Base-by-base conservation (phyloP, 2,329 filamentous ascomycete species). In the Blumeria graminis region DNA sequence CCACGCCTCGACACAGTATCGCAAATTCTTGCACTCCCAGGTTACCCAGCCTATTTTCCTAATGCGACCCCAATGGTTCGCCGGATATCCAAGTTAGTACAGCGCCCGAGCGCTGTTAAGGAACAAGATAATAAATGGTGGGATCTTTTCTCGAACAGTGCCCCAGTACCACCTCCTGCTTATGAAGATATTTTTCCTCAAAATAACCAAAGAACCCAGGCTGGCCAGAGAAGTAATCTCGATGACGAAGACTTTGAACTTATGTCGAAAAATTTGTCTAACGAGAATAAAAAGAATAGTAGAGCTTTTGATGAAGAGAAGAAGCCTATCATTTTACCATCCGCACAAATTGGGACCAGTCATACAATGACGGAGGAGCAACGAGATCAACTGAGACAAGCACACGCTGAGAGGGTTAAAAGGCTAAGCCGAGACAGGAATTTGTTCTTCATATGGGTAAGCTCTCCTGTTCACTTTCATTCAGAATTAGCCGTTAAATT, bases 181-280 rank as follows among this genome's bases (percentile, higher is more conserved):
- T 92, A 92, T 61, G 81, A 88, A 56, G 86, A 89, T 52, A 77
- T 92, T 33, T 92, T 80, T 66, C 85, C 84, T 1, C 68, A 71
- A 56, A 63, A 62, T 36, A 71, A 73, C 48, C 60, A 73, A 14
- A 76, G 81, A 57, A 69, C 68, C 28, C 82, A 83, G 66, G 73
- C 76, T 62, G 70, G 73, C 16, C 76, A 76, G n/a, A 77, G 76
- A 1, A 71, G 73, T 8, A 71, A 72, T 56, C 80, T 79, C 2
- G 75, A 75, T 1, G 74, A 72, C 13, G 79, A 82, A 33, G 73
- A 72, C 1, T 72, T 76, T 57, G 76, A 77, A 4, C 78, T 69
- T 39, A 81, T 80, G 64, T 81, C 76, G 59, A 6, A 62, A 77
- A 5, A 80, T 75, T 57, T 77, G 80, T 56, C 69, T 74, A 60